Percentiles rank a stretch among this genome's conserved stretches.
phyloP scores from a whole-genome alignment of 1,139 yeast genomes.

The Yamadazyma conglobata region DNA sequence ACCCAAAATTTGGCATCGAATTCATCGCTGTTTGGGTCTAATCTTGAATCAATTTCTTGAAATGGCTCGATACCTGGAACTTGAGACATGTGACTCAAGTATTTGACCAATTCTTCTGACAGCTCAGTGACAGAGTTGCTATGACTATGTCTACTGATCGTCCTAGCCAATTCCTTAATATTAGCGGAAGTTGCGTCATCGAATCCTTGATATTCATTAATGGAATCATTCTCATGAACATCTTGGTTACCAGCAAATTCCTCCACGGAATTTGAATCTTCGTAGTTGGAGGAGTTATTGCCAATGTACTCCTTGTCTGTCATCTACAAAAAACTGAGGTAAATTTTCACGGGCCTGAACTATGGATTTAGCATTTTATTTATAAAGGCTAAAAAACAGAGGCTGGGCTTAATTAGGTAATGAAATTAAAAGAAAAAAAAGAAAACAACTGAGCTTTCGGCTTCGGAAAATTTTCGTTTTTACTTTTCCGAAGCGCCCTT shows the following conservation, averaged over 20 bases:
- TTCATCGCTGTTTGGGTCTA: slow-evolving; percentile 41
- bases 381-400: too few species aligned
- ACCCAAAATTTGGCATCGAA: slow-evolving; percentile 52
- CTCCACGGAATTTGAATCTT: slow-evolving; percentile 12
- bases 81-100: slow-evolving; percentile 47
- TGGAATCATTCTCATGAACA: slow-evolving; percentile 14
- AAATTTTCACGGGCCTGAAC: not conserved
- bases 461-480: too few species aligned
- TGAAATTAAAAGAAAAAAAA: too few species aligned
- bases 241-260: slow-evolving; percentile 9
- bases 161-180: slow-evolving; percentile 32
- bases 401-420: too few species aligned
- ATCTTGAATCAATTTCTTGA: slow-evolving; percentile 15
- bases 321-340: not conserved
- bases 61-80: slow-evolving; percentile 49
- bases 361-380: too few species aligned
- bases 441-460: too few species aligned
- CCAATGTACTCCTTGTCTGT: slow-evolving; percentile 4
- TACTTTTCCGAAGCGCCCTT: too few species aligned
- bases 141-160: slow-evolving; percentile 24
- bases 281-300: slow-evolving; percentile 10
- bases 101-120: slow-evolving; percentile 51
- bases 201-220: slow-evolving; percentile 29
- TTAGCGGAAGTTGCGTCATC: slow-evolving; percentile 24
- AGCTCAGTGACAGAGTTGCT: slow-evolving; percentile 17